Evolutionary conservation across 495 filamentous ascomycete genomes (phyloP).

Genomic region (Aspergillus panamensis): DNA sequence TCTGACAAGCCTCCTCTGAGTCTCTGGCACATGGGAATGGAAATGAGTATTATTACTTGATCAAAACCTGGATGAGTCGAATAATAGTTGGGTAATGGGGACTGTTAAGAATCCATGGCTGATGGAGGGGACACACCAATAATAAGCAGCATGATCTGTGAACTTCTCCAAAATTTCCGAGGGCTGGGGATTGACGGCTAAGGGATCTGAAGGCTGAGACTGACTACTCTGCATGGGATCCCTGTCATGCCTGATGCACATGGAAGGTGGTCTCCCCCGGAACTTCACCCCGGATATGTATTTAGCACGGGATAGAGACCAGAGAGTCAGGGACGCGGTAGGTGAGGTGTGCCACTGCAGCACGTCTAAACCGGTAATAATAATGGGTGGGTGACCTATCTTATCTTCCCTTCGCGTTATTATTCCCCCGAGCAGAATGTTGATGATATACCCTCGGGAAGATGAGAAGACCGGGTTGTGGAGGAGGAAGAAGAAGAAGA

Average conservation of each 20-base stretch:
- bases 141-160: too few species aligned
- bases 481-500: too few species aligned
- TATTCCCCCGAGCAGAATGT: not conserved
- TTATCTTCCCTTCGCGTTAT: not conserved
- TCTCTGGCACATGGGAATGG: not conserved
- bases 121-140: not conserved
- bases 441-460: not conserved
- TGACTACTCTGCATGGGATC: too few species aligned
- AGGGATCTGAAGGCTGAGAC: too few species aligned
- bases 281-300: not conserved
- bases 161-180: not conserved
- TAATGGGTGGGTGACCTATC: not conserved
- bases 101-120: not conserved
- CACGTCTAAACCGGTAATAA: too few species aligned
- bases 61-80: not conserved
- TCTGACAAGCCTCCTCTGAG: not conserved
- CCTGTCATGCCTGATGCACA: not conserved
- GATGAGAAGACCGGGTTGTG: too few species aligned
- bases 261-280: not conserved
- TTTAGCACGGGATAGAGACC: not conserved
- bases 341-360: too few species aligned
- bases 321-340: too few species aligned
- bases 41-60: not conserved
- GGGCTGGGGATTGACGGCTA: not conserved
- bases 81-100: not conserved